Percentiles rank a stretch among this genome's conserved stretches.
Evolutionary conservation across 768 basidiomycete species (phyloP).

Genomic region (Hortiboletus flavorubellus): DNA sequence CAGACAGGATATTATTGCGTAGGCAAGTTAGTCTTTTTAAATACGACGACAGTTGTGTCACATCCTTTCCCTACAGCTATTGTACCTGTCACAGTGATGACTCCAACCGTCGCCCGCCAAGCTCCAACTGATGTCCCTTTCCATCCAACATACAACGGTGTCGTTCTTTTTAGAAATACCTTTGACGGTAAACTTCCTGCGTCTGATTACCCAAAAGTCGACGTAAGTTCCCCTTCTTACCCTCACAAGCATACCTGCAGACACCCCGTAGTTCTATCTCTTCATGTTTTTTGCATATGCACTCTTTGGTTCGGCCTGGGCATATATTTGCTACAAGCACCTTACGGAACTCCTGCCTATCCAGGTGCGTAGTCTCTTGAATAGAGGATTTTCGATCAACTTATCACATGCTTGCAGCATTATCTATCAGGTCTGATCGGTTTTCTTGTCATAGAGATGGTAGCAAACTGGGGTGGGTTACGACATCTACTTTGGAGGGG

Average conservation of each 20-base stretch:
- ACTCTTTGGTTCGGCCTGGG: conserved; percentile 71
- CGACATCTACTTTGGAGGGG: neutral
- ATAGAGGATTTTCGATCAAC: neutral
- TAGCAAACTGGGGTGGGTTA: conserved; percentile 78
- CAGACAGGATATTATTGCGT: conserved; percentile 97
- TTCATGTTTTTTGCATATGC: conserved; percentile 78
- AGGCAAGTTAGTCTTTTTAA: conserved; percentile 51
- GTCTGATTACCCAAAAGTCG: conserved; percentile 96
- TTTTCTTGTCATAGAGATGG: conserved; percentile 90
- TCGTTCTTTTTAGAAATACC: conserved; percentile 80
- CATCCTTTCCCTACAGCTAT: conserved; percentile 50
- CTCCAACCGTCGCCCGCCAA: conserved; percentile 31
- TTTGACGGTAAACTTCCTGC: conserved; percentile 89
- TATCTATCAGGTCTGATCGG: conserved; percentile 88
- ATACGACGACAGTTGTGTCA: neutral
- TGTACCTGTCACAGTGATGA: conserved; percentile 83
- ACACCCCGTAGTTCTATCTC: conserved; percentile 71
- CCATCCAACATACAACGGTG: conserved; percentile 77
- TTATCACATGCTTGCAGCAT: conserved; percentile 46
- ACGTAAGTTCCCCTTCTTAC: conserved; percentile 48
- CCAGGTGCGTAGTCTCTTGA: conserved; percentile 50
- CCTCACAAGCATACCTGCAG: neutral
- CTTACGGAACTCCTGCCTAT: conserved; percentile 83
- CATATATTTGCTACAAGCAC: conserved; percentile 76
- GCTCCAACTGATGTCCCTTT: conserved; percentile 50